Evolutionary conservation across 768 basidiomycete species (phyloP).

Genomic region (Termitomyces bulborhizus): DNA sequence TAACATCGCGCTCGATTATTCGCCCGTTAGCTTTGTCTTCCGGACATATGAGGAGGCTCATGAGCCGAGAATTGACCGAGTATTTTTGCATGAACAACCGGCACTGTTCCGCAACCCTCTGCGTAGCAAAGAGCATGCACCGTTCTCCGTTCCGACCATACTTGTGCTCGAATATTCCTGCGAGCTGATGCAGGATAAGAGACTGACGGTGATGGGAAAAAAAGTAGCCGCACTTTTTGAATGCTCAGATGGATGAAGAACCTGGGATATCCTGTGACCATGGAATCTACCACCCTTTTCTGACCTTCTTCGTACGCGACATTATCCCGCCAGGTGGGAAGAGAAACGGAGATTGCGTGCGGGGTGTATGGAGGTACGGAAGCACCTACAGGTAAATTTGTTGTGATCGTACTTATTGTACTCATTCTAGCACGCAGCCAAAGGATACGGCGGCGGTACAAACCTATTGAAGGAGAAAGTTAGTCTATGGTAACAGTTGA

Average conservation of each 20-base stretch:
- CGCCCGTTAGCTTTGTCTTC: constrained; percentile 35
- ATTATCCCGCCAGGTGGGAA: constrained; percentile 90
- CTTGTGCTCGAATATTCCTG: constrained; percentile 66
- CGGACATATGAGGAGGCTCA: constrained; percentile 68
- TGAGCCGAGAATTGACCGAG: constrained; percentile 46
- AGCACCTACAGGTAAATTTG: constrained; percentile 36
- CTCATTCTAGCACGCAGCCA: constrained; percentile 6
- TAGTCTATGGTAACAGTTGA: too few relatives aligned
- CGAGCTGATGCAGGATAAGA: constrained; percentile 49
- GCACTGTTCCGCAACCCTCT: constrained; percentile 66
- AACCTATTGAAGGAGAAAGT: neutral
- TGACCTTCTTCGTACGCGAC: constrained; percentile 90
- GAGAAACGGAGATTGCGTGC: constrained; percentile 92
- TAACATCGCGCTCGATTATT: constrained; percentile 20
- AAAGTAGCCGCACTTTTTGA: constrained; percentile 53
- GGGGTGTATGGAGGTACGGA: constrained; percentile 63
- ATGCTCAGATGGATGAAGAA: constrained; percentile 91
- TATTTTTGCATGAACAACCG: constrained; percentile 62
- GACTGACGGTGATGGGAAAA: neutral
- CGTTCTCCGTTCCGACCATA: constrained; percentile 67
- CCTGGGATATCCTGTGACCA: constrained; percentile 90
- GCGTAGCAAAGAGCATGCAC: constrained; percentile 77
- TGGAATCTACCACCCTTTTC: constrained; percentile 65
- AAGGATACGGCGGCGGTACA: neutral
- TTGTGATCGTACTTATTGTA: constrained; percentile 5